Percentiles rank a stretch among this genome's conserved stretches.
Conservation (phyloP, 768 basidiomycete species). For the Phlebiopsis flavidoalba region DNA sequence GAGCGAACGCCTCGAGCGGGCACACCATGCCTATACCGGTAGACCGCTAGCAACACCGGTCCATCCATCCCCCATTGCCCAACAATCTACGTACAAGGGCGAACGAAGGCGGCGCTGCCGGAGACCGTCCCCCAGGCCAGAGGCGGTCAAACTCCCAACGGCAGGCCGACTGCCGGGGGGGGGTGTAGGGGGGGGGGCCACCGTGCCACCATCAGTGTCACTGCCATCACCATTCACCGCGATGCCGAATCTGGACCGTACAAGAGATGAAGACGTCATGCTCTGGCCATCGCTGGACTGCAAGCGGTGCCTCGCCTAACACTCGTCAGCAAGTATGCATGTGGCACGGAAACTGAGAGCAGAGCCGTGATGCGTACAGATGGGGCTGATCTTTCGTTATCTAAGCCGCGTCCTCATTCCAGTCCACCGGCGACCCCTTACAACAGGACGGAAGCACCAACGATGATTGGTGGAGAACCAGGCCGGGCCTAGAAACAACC, state of each 20-base stretch:
- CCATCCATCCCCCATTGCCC: conserved; percentile 11
- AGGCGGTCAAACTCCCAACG: conserved; percentile 5
- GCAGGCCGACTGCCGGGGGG: not conserved
- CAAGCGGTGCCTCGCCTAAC: conserved; percentile 94
- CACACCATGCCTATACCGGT: conserved; percentile 49
- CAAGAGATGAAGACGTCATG: conserved; percentile 91
- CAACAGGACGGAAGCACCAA: conserved; percentile 17
- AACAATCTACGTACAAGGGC: conserved; percentile 1
- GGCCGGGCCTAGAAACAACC: conserved; percentile 4
- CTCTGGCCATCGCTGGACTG: too few species aligned
- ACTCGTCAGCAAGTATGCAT: conserved; percentile 96
- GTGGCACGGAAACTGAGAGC: too few species aligned
- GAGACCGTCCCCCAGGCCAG: conserved; percentile 5
- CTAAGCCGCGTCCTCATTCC: conserved; percentile 81
- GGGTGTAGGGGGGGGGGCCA: too few species aligned
- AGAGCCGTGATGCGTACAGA: too few species aligned
- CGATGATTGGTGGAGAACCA: not conserved
- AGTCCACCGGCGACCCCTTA: conserved; percentile 67
- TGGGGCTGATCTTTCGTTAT: too few species aligned
- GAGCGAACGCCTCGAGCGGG: conserved; percentile 55
- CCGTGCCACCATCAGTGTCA: conserved; percentile 24
- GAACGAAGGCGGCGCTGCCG: conserved; percentile 1
- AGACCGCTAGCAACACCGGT: conserved; percentile 14
- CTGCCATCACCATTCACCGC: conserved; percentile 31
- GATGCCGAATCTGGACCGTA: conserved; percentile 59